A percentile compares a stretch with the other conserved stretches of the same genome.
These are phyloP conservation scores for Mortierella sp. DNA, from an alignment of 371 early-diverging fungal genomes.

Conservation along the genomic window DNA sequence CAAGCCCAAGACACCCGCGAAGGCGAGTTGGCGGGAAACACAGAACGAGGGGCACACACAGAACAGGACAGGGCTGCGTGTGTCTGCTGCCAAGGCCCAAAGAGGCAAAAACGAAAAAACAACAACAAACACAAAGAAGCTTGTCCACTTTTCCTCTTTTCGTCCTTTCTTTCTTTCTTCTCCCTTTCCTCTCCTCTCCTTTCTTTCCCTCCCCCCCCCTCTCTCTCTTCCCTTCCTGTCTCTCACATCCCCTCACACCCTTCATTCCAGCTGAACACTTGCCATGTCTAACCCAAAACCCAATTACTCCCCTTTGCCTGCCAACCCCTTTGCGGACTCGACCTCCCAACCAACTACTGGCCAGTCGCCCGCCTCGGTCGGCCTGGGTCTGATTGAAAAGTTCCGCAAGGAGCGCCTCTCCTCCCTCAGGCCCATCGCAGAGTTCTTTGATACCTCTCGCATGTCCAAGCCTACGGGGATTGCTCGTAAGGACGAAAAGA, in stretches of 20 bases:
- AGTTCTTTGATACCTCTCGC: constrained; percentile 73
- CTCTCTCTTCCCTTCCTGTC: background rate
- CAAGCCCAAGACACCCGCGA: no score
- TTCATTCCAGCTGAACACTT: background rate
- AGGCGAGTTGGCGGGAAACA: constrained; percentile 2
- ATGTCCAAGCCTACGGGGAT: constrained; percentile 69
- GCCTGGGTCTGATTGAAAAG: constrained; percentile 44
- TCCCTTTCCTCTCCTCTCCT: background rate
- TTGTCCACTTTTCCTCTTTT: no score
- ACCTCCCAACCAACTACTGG: constrained; percentile 22
- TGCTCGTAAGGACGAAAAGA: constrained; percentile 61
- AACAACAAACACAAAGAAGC: background rate
- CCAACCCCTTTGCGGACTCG: constrained; percentile 28
- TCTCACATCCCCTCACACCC: background rate
- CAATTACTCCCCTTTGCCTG: constrained; percentile 30
- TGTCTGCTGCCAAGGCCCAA: background rate
- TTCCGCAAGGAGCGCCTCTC: constrained; percentile 53
- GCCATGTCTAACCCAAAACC: constrained; percentile 18
- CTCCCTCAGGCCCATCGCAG: constrained; percentile 66
- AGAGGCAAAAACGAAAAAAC: background rate
- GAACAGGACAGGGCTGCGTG: no score
- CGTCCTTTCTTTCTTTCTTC: background rate
- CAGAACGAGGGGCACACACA: background rate
- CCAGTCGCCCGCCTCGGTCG: constrained; percentile 37
- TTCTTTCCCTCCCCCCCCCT: background rate